Conservation (phyloP, 768 basidiomycete species). For the Serendipita sp. region DNA sequence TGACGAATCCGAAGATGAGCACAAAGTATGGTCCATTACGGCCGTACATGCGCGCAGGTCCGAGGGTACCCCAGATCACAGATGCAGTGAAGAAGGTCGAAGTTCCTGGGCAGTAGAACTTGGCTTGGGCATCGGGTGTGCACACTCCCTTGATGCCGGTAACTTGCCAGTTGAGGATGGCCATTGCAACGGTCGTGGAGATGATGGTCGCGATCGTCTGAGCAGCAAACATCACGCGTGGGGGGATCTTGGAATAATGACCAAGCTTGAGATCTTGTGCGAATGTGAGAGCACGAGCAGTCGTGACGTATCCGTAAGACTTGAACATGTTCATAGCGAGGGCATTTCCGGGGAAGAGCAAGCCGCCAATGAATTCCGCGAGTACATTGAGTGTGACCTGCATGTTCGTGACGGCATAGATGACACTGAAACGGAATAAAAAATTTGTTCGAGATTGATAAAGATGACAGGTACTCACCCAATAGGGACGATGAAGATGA, state of each 20-base stretch:
- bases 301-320: constrained; percentile 21
- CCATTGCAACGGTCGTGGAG: constrained; percentile 18
- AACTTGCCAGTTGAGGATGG: constrained; percentile 19
- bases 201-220: constrained; percentile 23
- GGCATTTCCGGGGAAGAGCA: constrained; percentile 21
- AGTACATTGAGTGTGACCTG: constrained; percentile 23
- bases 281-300: constrained; percentile 17
- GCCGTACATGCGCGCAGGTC: constrained; percentile 23
- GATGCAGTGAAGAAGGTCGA: constrained; percentile 26
- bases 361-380: constrained; percentile 25
- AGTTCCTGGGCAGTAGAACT: constrained; percentile 22
- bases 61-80: constrained; percentile 21
- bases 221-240: constrained; percentile 19
- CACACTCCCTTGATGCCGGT: constrained; percentile 22
- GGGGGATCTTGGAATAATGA: constrained; percentile 18
- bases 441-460: background rate
- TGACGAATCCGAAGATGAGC: constrained; percentile 20
- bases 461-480: constrained; percentile 2
- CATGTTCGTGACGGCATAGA: constrained; percentile 22
- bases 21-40: constrained; percentile 18
- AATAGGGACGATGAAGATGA: constrained; percentile 17
- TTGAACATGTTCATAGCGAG: constrained; percentile 23
- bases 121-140: constrained; percentile 17
- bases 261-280: constrained; percentile 18
- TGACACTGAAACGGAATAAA: constrained; percentile 13